These are phyloP conservation scores for Laguncularia racemosa DNA, from an alignment of 345 rosid genomes.

Conservation along the genomic window DNA sequence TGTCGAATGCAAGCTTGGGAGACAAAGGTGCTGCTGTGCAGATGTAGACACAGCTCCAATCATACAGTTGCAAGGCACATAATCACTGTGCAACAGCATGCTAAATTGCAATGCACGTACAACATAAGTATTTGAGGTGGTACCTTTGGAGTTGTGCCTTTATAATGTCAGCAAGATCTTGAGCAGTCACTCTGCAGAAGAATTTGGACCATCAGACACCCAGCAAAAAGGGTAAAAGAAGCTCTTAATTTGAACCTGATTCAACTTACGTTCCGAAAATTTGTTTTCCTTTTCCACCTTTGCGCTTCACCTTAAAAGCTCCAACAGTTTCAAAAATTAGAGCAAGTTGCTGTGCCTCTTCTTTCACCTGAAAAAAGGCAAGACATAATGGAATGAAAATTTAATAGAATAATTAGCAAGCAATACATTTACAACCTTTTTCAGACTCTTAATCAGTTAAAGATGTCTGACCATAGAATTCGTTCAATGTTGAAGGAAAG, in stretches of 20 bases:
- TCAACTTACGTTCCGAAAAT: constrained; percentile 81
- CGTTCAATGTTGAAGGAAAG: too few relatives aligned
- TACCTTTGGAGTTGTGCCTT: constrained; percentile 94
- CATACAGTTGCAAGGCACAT: too few relatives aligned
- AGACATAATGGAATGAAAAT: too few relatives aligned
- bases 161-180: constrained; percentile 87
- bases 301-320: constrained; percentile 92
- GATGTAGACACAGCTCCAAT: too few relatives aligned
- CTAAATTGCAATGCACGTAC: background rate
- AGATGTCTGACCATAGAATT: too few relatives aligned
- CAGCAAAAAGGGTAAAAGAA: constrained; percentile 1
- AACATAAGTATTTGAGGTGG: too few relatives aligned
- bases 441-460: too few relatives aligned
- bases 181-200: constrained; percentile 76
- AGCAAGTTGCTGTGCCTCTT: constrained; percentile 85
- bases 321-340: constrained; percentile 79
- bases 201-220: constrained; percentile 8
- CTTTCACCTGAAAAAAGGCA: constrained; percentile 60
- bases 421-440: too few relatives aligned
- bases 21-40: too few relatives aligned
- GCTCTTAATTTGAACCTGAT: constrained; percentile 2
- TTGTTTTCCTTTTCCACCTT: constrained; percentile 83
- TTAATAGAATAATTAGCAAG: too few relatives aligned
- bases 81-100: background rate
- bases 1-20: too few relatives aligned